phyloP scores from a whole-genome alignment of 129 eudicot species.

The carrot (Daucus carota) region DNA sequence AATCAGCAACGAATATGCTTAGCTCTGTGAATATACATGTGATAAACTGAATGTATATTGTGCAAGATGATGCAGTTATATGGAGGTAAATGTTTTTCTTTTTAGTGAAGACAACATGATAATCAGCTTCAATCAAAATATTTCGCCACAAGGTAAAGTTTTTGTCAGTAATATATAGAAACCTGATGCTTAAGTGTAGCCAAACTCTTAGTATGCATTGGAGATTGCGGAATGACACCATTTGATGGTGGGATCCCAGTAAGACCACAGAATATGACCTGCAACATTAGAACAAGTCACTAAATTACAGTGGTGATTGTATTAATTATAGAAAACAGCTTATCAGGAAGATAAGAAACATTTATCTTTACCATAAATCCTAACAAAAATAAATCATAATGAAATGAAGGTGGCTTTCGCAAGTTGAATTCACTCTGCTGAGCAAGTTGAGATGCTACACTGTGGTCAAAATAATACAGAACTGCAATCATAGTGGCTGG shows the following conservation, averaged over 20 bases:
- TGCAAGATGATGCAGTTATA: not conserved
- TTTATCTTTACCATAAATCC: slow-evolving; percentile 11
- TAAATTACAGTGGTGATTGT: not conserved
- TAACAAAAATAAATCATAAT: slow-evolving; percentile 15
- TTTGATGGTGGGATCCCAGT: slow-evolving; percentile 19
- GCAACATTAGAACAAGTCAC: not conserved
- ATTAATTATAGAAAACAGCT: not conserved
- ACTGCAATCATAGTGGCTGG: slow-evolving; percentile 19
- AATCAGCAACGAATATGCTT: not conserved
- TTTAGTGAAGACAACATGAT: not conserved
- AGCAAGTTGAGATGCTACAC: slow-evolving; percentile 22
- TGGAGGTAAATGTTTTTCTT: not conserved
- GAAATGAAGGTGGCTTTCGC: slow-evolving; percentile 21
- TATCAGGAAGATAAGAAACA: not conserved
- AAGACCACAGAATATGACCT: slow-evolving; percentile 16
- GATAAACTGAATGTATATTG: not conserved
- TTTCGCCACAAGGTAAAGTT: not conserved
- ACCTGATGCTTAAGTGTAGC: slow-evolving; percentile 22
- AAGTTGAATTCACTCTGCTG: slow-evolving; percentile 17
- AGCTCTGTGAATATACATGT: not conserved
- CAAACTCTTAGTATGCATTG: slow-evolving; percentile 19
- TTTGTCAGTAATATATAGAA: not conserved
- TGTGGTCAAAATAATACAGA: slow-evolving; percentile 17
- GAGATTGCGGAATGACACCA: slow-evolving; percentile 24
- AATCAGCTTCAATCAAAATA: not conserved